phyloP scores from a whole-genome alignment of 345 rosid genomes.

The Eutrema yunnanense region DNA sequence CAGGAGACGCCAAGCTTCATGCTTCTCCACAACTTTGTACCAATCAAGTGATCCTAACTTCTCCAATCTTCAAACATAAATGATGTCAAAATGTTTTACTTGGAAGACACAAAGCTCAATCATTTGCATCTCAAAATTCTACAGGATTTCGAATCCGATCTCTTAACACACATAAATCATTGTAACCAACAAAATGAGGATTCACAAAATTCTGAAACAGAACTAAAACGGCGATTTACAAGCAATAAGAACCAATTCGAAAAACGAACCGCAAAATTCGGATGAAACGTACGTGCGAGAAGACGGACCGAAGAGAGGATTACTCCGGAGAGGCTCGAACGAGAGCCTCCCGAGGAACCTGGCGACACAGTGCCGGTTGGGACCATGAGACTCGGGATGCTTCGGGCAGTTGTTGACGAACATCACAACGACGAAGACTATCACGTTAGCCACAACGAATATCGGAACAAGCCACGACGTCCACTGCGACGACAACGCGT shows the following conservation, averaged over 20 bases:
- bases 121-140: neutral
- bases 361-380: constrained; percentile 52
- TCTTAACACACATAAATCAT: neutral
- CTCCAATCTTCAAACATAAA: constrained; percentile 47
- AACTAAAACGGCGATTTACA: neutral
- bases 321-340: constrained; percentile 66
- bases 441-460: constrained; percentile 60
- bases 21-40: constrained; percentile 53
- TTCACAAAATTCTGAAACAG: neutral
- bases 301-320: constrained; percentile 91
- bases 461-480: constrained; percentile 87
- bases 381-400: constrained; percentile 26
- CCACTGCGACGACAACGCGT: constrained; percentile 46
- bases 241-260: neutral
- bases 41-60: constrained; percentile 76
- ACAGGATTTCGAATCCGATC: neutral
- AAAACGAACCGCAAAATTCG: neutral
- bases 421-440: constrained; percentile 58
- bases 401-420: constrained; percentile 71
- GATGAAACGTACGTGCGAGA: constrained; percentile 46
- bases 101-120: neutral
- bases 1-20: constrained; percentile 86
- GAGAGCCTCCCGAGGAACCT: constrained; percentile 75
- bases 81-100: neutral
- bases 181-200: neutral